Conservation (phyloP, 345 rosid genomes). For the Melastoma malabathricum region DNA sequence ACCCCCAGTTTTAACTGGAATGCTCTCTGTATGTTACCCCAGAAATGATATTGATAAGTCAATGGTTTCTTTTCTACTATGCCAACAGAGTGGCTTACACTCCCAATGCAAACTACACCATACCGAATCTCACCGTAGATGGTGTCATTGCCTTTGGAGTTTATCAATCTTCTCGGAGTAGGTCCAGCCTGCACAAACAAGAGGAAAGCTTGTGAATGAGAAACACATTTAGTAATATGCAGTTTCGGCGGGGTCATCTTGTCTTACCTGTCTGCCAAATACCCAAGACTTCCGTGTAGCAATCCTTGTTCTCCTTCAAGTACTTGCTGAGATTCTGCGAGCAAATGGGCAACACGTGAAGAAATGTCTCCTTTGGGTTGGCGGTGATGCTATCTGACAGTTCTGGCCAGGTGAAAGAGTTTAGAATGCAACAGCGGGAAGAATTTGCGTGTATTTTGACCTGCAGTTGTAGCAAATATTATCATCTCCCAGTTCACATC, state of each 20-base stretch:
- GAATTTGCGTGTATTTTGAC: constrained; percentile 54
- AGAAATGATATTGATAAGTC: constrained; percentile 11
- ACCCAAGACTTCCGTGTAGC: constrained; percentile 43
- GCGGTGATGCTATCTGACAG: constrained; percentile 38
- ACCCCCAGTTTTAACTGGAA: constrained; percentile 65
- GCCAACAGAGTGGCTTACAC: not conserved
- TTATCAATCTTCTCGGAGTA: constrained; percentile 47
- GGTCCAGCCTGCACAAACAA: constrained; percentile 50
- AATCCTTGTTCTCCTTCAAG: constrained; percentile 30
- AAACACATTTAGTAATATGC: not conserved
- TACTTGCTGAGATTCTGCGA: constrained; percentile 35
- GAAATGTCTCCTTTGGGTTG: constrained; percentile 48
- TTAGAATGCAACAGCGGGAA: constrained; percentile 46
- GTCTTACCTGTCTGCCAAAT: constrained; percentile 63
- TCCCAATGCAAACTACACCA: not conserved
- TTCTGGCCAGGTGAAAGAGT: constrained; percentile 60
- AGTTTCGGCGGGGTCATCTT: not conserved
- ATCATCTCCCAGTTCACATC: too few relatives aligned
- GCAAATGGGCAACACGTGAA: constrained; percentile 58
- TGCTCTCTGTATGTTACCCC: constrained; percentile 86
- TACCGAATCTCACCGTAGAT: constrained; percentile 47
- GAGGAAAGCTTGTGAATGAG: not conserved
- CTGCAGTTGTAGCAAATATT: constrained; percentile 15
- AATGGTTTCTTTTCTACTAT: not conserved
- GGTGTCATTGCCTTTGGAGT: constrained; percentile 40